Base-by-base conservation (phyloP, 345 rosid species). In the Euphorbia tirucalli region DNA sequence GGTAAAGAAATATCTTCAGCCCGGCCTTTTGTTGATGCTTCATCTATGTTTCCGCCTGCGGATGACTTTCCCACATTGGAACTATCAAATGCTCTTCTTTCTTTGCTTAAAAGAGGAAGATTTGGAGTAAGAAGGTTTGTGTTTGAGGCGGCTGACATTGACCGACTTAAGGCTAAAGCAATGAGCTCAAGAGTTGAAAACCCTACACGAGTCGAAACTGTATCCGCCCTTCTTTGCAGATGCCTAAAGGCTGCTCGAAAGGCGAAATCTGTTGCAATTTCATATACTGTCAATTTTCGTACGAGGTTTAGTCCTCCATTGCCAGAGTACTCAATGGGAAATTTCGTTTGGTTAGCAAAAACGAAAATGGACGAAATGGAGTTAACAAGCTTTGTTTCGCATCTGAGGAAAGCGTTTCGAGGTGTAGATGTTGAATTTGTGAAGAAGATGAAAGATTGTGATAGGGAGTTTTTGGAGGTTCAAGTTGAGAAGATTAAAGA, bases 131-230 rank as follows among this genome's bases (percentile, higher is more conserved):
- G 76, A 9, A 59, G 63, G 2, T 59, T 59, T 14, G n/a, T 59
- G 8, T 59, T 59, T 11, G 19, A 59, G 30, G n/a, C 1, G 28
- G 2, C 11, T 0, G 37, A 0, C 39, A 28, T 28, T 28, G 19
- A 32, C 58, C 77, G 55, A 28, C 81, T 85, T 18, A 84, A 74
- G 76, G 75, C 39, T 9, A 77, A 52, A 39, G 83, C 74, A 32
- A 74, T 71, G 3, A 75, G 75, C 66, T 64, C 70, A 31, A 71
- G 50, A 11, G 80, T 82, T 49, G 62, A 43, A 37, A 78, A 83
- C n/a, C 88, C 88, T 0, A 82, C 87, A 1, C 70, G 88, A 31
- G 77, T 84, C 1, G 90, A 90, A 61, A 84, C 75, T 13, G 85
- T 86, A 13, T 72, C 86, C 22, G 86, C 88, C 58, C 74, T 86